Percentiles rank a stretch among this genome's conserved stretches.
phyloP scores from a whole-genome alignment of 2,329 filamentous ascomycete species.

The Arthrobotrys sphaeroides region DNA sequence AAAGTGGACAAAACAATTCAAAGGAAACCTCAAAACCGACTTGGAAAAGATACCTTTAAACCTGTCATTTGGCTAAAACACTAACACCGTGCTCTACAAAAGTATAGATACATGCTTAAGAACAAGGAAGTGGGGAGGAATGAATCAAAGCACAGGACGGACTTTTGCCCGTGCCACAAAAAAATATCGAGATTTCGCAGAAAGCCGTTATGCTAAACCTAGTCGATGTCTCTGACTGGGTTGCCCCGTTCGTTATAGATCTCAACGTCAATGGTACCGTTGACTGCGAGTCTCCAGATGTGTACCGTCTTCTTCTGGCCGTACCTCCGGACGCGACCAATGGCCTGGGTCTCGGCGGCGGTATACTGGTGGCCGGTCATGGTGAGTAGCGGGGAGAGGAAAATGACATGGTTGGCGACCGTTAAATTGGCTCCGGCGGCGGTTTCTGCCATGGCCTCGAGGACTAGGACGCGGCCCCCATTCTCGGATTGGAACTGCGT shows the following conservation, averaged over 20 bases:
- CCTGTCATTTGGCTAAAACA: not conserved
- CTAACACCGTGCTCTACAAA: not conserved
- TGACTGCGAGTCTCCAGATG: constrained; percentile 66
- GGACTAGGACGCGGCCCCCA: constrained; percentile 66
- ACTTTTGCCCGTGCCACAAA: not conserved
- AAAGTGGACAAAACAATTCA: not conserved
- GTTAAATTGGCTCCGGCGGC: constrained; percentile 72
- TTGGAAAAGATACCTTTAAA: not conserved
- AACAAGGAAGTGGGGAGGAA: not conserved
- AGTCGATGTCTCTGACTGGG: not conserved
- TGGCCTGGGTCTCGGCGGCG: constrained; percentile 70
- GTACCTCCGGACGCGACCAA: constrained; percentile 70
- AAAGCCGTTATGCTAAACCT: no score
- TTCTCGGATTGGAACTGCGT: constrained; percentile 24
- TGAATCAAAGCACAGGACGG: not conserved
- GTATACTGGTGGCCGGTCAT: constrained; percentile 67
- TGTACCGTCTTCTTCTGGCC: constrained; percentile 69
- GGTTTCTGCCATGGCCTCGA: constrained; percentile 68
- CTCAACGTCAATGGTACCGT: constrained; percentile 62
- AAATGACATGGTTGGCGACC: constrained; percentile 72
- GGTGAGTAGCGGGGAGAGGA: constrained; percentile 68
- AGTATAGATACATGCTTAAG: not conserved
- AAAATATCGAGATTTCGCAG: no score
- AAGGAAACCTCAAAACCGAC: not conserved
- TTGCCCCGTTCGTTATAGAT: constrained; percentile 25